Conservation (phyloP, 257 asterid species). For the Petrea volubilis region DNA sequence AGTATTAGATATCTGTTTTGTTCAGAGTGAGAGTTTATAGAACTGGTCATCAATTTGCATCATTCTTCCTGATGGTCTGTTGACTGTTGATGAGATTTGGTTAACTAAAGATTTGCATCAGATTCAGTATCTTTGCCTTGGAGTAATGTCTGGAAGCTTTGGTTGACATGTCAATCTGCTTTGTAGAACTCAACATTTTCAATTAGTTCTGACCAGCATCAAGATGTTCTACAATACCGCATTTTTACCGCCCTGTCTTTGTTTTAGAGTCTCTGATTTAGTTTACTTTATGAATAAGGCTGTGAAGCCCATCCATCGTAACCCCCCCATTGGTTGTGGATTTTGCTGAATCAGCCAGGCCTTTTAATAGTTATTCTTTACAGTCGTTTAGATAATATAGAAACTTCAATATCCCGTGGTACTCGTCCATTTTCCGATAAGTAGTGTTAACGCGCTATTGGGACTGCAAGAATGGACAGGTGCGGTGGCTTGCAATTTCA, state of each 20-base stretch:
- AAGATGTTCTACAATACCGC: slow-evolving; percentile 50
- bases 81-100: slow-evolving; percentile 30
- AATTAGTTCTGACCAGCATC: slow-evolving; percentile 27
- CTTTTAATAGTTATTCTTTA: slow-evolving; percentile 37
- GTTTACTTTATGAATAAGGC: slow-evolving; percentile 54
- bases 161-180: slow-evolving; percentile 26
- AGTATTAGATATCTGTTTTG: slow-evolving; percentile 41
- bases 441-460: slow-evolving; percentile 42
- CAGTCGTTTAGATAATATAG: slow-evolving; percentile 32
- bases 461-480: slow-evolving; percentile 77
- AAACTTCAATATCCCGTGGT: slow-evolving; percentile 24
- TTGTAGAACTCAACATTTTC: slow-evolving; percentile 23
- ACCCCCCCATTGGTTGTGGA: slow-evolving; percentile 51
- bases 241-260: slow-evolving; percentile 26
- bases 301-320: slow-evolving; percentile 46
- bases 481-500: slow-evolving; percentile 23
- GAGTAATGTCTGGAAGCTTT: slow-evolving; percentile 32
- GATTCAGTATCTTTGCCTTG: slow-evolving; percentile 23
- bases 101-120: slow-evolving; percentile 39
- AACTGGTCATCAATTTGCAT: slow-evolving; percentile 10
- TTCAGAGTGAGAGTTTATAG: slow-evolving; percentile 29
- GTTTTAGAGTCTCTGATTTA: slow-evolving; percentile 35
- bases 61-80: slow-evolving; percentile 24
- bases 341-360: slow-evolving; percentile 59
- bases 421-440: slow-evolving; percentile 27